Percentiles rank a stretch among this genome's conserved stretches.
These are phyloP conservation scores for Pleoardoris graminearum DNA, from an alignment of 2,329 filamentous ascomycete species.

Conservation along the genomic window DNA sequence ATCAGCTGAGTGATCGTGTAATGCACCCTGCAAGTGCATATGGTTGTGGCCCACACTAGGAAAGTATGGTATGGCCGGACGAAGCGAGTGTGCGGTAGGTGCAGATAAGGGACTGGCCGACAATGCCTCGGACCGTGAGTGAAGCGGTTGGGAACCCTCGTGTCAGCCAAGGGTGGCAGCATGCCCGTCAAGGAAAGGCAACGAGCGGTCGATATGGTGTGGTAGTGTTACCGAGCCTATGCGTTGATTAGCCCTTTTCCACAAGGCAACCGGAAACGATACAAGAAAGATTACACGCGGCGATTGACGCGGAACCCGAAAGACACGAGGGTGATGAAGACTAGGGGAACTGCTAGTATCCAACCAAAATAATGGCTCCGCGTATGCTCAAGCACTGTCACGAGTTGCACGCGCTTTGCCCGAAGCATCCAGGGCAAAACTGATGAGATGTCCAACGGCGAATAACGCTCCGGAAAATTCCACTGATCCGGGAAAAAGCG, in stretches of 20 bases:
- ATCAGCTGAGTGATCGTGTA: conserved; percentile 46
- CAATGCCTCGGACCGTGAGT: conserved; percentile 38
- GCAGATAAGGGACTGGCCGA: conserved; percentile 55
- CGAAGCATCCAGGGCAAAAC: conserved; percentile 21
- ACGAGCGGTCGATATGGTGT: conserved; percentile 29
- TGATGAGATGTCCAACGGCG: conserved; percentile 19
- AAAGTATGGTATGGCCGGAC: conserved; percentile 43
- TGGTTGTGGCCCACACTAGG: conserved; percentile 40
- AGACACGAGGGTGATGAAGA: conserved; percentile 21
- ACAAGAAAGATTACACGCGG: conserved; percentile 26
- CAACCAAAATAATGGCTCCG: conserved; percentile 25
- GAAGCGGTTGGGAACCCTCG: conserved; percentile 33
- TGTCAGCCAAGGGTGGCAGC: conserved; percentile 38
- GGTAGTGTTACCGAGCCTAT: conserved; percentile 38
- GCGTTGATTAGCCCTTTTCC: conserved; percentile 40
- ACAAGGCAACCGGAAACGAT: conserved; percentile 27
- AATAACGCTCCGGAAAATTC: conserved; percentile 24
- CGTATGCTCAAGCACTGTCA: conserved; percentile 25
- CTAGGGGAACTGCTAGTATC: conserved; percentile 19
- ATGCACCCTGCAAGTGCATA: conserved; percentile 46
- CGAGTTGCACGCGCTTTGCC: conserved; percentile 29
- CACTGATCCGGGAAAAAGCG: conserved; percentile 29
- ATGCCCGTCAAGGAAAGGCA: conserved; percentile 29
- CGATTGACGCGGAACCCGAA: conserved; percentile 25
- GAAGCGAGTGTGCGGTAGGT: conserved; percentile 45